Conservation (phyloP, 768 basidiomycete species). For the Auricularia sp. region DNA sequence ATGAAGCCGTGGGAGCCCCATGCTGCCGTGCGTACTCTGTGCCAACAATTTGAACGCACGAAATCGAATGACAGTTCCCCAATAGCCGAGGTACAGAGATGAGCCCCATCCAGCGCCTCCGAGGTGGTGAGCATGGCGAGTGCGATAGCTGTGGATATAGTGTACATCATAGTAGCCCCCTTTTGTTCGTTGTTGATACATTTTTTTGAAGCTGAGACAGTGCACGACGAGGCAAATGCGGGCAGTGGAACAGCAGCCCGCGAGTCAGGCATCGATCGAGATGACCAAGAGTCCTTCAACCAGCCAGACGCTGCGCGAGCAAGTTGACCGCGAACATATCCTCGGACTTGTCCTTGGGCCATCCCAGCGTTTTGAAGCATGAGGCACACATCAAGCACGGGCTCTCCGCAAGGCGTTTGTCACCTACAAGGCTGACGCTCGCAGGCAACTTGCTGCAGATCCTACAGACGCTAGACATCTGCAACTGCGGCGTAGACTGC, state of each 20-base stretch:
- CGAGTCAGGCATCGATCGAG: background rate
- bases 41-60: background rate
- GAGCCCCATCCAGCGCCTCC: too few relatives aligned
- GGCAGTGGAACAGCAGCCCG: too few relatives aligned
- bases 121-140: too few relatives aligned
- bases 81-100: too few relatives aligned
- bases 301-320: background rate
- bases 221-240: too few relatives aligned
- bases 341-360: constrained; percentile 26
- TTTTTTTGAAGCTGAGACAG: too few relatives aligned
- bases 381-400: constrained; percentile 63
- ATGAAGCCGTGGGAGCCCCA: constrained; percentile 28
- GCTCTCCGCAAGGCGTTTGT: constrained; percentile 66
- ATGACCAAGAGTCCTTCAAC: background rate
- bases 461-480: constrained; percentile 50
- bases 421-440: constrained; percentile 53
- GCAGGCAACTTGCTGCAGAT: constrained; percentile 65
- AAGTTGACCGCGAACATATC: constrained; percentile 9
- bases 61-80: background rate
- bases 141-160: too few relatives aligned
- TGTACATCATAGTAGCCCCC: too few relatives aligned
- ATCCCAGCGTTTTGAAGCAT: constrained; percentile 67
- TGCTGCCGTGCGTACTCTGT: background rate
- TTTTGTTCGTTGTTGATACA: too few relatives aligned
- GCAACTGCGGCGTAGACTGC: constrained; percentile 45